Conservation (phyloP, 768 basidiomycete genomes). For the Lactarius deliciosus region DNA sequence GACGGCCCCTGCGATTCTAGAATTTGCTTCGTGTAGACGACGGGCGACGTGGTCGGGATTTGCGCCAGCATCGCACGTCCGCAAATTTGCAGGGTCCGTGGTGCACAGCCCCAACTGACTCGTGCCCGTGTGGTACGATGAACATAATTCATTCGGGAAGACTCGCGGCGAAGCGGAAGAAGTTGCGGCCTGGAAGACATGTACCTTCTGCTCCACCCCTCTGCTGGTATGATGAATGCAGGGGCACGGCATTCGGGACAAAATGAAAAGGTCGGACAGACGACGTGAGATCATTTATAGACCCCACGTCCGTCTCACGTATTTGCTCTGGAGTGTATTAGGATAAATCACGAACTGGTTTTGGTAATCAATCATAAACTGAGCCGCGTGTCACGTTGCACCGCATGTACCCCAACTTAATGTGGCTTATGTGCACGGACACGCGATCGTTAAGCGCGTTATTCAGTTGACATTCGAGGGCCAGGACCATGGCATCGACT, state of each 20-base stretch:
- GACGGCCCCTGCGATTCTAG: neutral
- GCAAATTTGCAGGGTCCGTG: constrained; percentile 3
- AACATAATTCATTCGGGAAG: neutral
- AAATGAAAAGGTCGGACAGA: constrained; percentile 5
- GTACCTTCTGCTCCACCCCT: neutral
- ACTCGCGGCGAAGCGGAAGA: neutral
- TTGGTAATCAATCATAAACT: constrained; percentile 16
- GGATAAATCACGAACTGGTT: constrained; percentile 10
- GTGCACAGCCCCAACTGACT: constrained; percentile 7
- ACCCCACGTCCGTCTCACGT: constrained; percentile 21
- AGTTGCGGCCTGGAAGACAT: neutral
- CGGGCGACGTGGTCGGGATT: constrained; percentile 10
- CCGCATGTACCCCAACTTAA: constrained; percentile 14
- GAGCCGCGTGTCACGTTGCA: constrained; percentile 19
- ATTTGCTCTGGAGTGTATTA: constrained; percentile 7
- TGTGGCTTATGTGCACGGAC: constrained; percentile 17
- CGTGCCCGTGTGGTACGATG: neutral
- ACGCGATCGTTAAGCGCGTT: neutral
- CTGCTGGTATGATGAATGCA: constrained; percentile 6
- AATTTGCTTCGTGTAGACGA: constrained; percentile 4
- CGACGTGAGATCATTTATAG: constrained; percentile 17
- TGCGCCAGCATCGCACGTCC: constrained; percentile 8
- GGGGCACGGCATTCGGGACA: constrained; percentile 10
- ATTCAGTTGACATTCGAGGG: neutral
- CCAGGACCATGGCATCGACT: constrained; percentile 19